Evolutionary conservation across 768 basidiomycete genomes (phyloP).

Genomic region (Chalciporus sphaerocephalus): DNA sequence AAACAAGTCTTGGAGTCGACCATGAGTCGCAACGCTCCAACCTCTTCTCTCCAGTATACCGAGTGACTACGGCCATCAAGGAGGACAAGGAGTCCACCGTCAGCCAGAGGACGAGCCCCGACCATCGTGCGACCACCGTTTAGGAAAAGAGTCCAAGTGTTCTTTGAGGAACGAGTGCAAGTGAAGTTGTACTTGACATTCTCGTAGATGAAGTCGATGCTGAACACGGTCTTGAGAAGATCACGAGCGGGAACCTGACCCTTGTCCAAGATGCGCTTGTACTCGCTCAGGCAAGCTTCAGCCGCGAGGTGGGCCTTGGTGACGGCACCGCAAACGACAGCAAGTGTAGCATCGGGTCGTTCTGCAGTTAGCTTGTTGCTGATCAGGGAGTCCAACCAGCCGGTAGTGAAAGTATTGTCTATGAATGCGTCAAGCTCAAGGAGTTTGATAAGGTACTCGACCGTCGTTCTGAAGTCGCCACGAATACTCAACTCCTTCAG

Average conservation of each 20-base stretch:
- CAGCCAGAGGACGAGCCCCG: constrained; percentile 87
- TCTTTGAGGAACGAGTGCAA: constrained; percentile 83
- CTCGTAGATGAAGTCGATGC: constrained; percentile 97
- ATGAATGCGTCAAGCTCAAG: constrained; percentile 94
- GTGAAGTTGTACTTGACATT: constrained; percentile 94
- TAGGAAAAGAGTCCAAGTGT: constrained; percentile 90
- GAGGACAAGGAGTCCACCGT: constrained; percentile 88
- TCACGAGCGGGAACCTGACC: constrained; percentile 96
- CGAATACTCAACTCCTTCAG: constrained; percentile 98
- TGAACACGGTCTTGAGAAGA: constrained; percentile 93
- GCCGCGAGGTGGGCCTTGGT: constrained; percentile 91
- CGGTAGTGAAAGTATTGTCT: constrained; percentile 96
- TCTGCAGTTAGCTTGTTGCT: constrained; percentile 97
- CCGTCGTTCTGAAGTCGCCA: constrained; percentile 97
- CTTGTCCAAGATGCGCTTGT: constrained; percentile 94
- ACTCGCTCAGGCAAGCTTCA: constrained; percentile 86
- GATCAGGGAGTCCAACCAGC: constrained; percentile 97
- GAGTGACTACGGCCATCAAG: constrained; percentile 95
- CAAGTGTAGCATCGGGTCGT: constrained; percentile 86
- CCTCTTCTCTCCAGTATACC: constrained; percentile 97
- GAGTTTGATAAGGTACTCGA: constrained; percentile 98
- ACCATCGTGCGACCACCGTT: constrained; percentile 93
- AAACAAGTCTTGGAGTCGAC: constrained; percentile 97
- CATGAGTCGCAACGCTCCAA: constrained; percentile 87
- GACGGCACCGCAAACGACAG: constrained; percentile 94